Conservation (phyloP, 768 basidiomycete species). For the Naganishia antarctica region DNA sequence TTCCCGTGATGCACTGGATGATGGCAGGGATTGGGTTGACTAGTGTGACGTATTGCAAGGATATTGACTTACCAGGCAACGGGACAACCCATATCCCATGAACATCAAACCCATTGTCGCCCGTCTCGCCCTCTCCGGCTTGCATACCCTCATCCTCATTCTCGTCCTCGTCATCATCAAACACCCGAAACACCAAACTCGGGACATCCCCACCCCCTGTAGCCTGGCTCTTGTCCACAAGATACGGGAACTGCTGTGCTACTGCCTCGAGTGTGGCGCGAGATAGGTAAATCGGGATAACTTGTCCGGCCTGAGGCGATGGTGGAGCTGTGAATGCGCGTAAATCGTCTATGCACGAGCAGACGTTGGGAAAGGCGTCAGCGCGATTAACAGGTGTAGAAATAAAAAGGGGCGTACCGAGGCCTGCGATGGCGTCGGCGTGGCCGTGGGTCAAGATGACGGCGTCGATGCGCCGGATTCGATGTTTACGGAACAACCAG, state of each 20-base stretch:
- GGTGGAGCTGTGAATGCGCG: conserved; percentile 24
- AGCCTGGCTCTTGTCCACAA: conserved; percentile 50
- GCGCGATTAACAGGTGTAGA: not conserved
- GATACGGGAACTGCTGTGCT: conserved; percentile 71
- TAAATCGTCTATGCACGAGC: conserved; percentile 25
- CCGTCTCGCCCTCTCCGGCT: conserved; percentile 74
- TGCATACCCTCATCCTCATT: conserved; percentile 25
- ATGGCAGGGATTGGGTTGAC: not conserved
- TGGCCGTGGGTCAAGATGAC: conserved; percentile 83
- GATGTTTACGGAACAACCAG: conserved; percentile 61
- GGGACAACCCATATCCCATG: conserved; percentile 37
- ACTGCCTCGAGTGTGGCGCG: conserved; percentile 63
- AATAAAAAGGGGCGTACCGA: conserved; percentile 21
- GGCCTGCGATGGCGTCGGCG: conserved; percentile 60
- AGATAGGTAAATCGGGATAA: conserved; percentile 69
- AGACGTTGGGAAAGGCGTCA: not conserved
- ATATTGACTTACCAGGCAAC: conserved; percentile 36
- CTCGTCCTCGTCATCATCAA: conserved; percentile 22
- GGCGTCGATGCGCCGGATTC: conserved; percentile 65
- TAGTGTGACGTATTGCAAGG: not conserved
- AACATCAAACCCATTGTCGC: conserved; percentile 63
- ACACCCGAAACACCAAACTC: conserved; percentile 46
- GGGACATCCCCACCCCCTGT: conserved; percentile 61
- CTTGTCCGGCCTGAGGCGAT: conserved; percentile 15
- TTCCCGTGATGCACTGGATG: conserved; percentile 43